Evolutionary conservation across 345 rosid genomes (phyloP), one percentile per base, ranked within the genome.

Genomic region (Brassica rapa): DNA sequence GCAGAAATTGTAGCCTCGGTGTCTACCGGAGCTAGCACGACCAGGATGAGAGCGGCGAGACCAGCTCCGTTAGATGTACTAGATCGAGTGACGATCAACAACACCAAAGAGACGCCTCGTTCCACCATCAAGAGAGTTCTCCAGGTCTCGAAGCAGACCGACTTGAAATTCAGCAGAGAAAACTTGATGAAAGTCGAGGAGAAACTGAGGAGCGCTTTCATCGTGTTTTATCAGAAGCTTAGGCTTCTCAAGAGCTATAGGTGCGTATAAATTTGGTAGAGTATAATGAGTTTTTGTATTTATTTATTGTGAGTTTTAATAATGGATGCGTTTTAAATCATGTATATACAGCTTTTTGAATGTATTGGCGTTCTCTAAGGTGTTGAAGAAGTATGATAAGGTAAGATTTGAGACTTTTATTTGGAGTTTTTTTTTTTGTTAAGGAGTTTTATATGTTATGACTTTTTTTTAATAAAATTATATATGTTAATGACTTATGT

Each of bases 301-400:
- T n/a, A n/a, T n/a, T n/a, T n/a, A n/a, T n/a, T n/a, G n/a, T n/a
- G n/a, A n/a, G n/a, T n/a, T n/a, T n/a, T n/a, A n/a, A n/a, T n/a
- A n/a, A n/a, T n/a, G n/a, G n/a, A n/a, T n/a, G n/a, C n/a, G n/a
- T n/a, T n/a, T 33, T 68, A 0, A 11, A 49, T 5, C 4, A 11
- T 66, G 59, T 27, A 25, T 12, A 6, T 70, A 29, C 73, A 91
- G 98, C 73, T 93, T 90, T 78, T 68, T 89, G 85, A 93, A 91
- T 80, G 88, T 85, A 51, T 60, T 90, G 81, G 97, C 97, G 0
- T 86, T 90, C 66, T 89, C 92, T 70, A 91, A 91, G 86, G 88
- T 93, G 61, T 83, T 91, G 89, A 93, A 93, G 88, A 93, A 91
- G 82, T 90, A 93, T 74, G 97, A 91, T 73, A 91, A 93, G 92